Evolutionary conservation across 2,329 filamentous ascomycete genomes (phyloP).

Genomic region (Scolecobasidium constrictum): DNA sequence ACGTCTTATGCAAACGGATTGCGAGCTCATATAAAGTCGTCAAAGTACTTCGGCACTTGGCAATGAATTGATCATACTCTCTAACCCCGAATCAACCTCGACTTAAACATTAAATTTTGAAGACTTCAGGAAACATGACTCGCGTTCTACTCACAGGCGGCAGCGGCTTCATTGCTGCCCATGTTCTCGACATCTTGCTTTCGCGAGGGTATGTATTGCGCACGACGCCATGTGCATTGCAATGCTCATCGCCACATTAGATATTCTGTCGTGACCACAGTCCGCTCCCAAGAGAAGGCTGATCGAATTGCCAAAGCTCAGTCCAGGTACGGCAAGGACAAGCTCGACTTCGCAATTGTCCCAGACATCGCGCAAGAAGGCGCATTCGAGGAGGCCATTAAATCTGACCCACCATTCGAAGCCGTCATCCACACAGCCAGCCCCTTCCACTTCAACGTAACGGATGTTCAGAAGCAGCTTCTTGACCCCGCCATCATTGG

Average conservation of each 20-base stretch:
- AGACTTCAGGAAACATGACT: constrained; percentile 19
- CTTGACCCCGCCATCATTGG: constrained; percentile 53
- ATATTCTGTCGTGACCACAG: constrained; percentile 52
- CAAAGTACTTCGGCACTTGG: too few relatives aligned
- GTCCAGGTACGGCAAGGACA: constrained; percentile 39
- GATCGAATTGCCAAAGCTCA: constrained; percentile 47
- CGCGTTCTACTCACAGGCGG: constrained; percentile 38
- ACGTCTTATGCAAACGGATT: too few relatives aligned
- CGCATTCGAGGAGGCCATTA: constrained; percentile 54
- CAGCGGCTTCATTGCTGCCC: constrained; percentile 55
- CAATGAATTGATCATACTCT: too few relatives aligned
- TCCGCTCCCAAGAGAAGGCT: constrained; percentile 50
- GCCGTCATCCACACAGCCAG: constrained; percentile 42
- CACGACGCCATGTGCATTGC: background rate
- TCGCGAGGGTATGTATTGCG: constrained; percentile 31
- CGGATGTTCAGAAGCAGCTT: constrained; percentile 55
- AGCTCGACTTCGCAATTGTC: constrained; percentile 56
- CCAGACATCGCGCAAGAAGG: constrained; percentile 58
- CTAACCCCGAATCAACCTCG: too few relatives aligned
- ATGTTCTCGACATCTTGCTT: constrained; percentile 50
- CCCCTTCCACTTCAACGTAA: constrained; percentile 65
- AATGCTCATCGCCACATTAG: constrained; percentile 19
- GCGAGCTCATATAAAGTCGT: too few relatives aligned
- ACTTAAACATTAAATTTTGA: too few relatives aligned
- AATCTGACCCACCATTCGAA: constrained; percentile 55